Evolutionary conservation across 495 filamentous ascomycete genomes (phyloP).

Genomic region (Apiosordaria backusii): DNA sequence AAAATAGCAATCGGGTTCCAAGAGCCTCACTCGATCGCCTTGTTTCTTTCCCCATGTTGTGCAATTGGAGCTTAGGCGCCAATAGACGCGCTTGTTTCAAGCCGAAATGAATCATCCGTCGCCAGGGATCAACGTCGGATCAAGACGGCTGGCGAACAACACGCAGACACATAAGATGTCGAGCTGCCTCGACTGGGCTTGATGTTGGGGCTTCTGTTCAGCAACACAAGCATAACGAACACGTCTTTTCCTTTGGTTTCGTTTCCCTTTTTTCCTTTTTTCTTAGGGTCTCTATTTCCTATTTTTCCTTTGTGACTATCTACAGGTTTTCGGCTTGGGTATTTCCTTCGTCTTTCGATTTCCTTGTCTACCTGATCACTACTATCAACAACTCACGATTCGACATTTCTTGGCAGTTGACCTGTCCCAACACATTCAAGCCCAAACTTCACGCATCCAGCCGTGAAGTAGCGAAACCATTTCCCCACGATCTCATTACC

Average conservation of each 20-base stretch:
- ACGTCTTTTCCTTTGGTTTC: conserved; percentile 7
- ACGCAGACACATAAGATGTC: background rate
- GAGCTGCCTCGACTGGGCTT: background rate
- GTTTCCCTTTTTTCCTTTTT: conserved; percentile 8
- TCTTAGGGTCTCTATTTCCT: conserved; percentile 1
- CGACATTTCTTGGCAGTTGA: conserved; percentile 32
- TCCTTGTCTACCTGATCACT: background rate
- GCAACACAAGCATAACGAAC: background rate
- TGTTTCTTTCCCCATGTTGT: background rate
- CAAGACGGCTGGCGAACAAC: background rate
- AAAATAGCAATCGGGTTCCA: background rate
- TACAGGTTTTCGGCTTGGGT: conserved; percentile 3
- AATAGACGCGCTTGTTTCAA: conserved; percentile 6
- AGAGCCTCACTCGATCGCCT: background rate
- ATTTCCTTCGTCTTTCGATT: background rate
- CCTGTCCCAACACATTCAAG: conserved; percentile 15
- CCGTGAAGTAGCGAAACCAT: conserved; percentile 8
- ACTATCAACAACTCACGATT: background rate
- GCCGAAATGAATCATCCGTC: conserved; percentile 1
- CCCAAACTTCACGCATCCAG: background rate
- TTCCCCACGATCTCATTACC: background rate
- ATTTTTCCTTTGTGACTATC: conserved; percentile 8
- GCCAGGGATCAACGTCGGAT: background rate
- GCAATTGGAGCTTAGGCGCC: background rate
- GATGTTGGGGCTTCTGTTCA: background rate